Conservation (phyloP, 208 protist genomes). For the Trypanosomatidae sp. region DNA sequence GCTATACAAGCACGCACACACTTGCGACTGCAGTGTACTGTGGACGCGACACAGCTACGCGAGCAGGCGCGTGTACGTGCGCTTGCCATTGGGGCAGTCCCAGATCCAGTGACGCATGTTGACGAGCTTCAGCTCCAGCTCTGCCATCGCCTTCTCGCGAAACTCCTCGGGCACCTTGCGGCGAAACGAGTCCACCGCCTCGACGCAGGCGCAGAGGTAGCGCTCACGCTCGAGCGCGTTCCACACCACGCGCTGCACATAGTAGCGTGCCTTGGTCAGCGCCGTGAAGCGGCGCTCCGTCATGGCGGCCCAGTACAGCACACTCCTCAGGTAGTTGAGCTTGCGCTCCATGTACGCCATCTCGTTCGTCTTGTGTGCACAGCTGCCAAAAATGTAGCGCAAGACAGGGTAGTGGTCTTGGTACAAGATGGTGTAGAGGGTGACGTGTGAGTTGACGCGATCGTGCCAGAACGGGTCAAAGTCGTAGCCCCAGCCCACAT, state of each 20-base stretch:
- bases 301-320: conserved; percentile 57
- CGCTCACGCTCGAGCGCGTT: conserved; percentile 85
- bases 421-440: conserved; percentile 64
- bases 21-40: no score
- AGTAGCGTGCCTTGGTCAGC: conserved; percentile 67
- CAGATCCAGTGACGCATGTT: conserved; percentile 85
- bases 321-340: conserved; percentile 74
- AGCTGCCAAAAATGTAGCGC: conserved; percentile 69
- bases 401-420: conserved; percentile 29
- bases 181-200: conserved; percentile 63
- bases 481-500: conserved; percentile 74
- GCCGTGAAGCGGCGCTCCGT: conserved; percentile 71
- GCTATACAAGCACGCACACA: no score
- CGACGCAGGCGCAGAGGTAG: conserved; percentile 69
- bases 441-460: conserved; percentile 57
- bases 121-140: conserved; percentile 64
- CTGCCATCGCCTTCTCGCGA: conserved; percentile 54
- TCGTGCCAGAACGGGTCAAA: conserved; percentile 87
- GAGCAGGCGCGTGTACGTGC: conserved; percentile 53
- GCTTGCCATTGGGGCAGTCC: conserved; percentile 84
- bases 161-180: conserved; percentile 70
- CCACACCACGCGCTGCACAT: conserved; percentile 72
- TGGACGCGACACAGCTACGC: conserved; percentile 24
- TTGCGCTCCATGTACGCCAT: conserved; percentile 52
- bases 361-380: conserved; percentile 39